Evolutionary conservation across 2,329 filamentous ascomycete genomes (phyloP), one percentile per base, ranked within the genome.

Genomic region (Bertia moriformis): DNA sequence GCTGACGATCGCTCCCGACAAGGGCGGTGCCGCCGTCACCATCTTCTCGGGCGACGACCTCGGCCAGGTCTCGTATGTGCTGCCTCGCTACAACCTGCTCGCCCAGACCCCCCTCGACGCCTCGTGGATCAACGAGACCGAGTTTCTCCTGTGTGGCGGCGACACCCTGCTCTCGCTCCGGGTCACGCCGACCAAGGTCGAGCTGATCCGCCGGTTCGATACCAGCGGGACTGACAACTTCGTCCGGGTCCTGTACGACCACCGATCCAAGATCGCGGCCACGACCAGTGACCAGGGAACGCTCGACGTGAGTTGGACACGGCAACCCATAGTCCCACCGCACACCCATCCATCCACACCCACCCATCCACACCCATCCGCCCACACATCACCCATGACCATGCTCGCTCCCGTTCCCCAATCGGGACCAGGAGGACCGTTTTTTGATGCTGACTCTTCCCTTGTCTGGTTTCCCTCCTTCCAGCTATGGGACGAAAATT

Each of bases 111-210:
- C 66, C 2, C 56, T 78, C 3, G 75, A 80, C 49, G 73, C 66
- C 3, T 59, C 67, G 2, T 80, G 75, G 75, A 74, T 63, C 14
- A 69, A 61, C 46, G 67, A 75, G 39, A 58, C 59, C 10, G 68
- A 76, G 18, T 77, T 80, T 42, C 46, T 78, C 37, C 47, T 79
- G 10, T 71, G 71, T 40, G 73, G 74, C 10, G 73, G 72, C 4
- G 66, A 73, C 32, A 44, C 70, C 4, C 56, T 80, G 17, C 47
- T 66, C 14, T 59, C 60, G 13, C 60, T 78, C 22, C 59, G 53
- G 10, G 69, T 63, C 48, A 56, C 59, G 1, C 65, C 68, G 2
- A 55, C 58, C 4, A 54, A 56, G 2, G 71, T 79, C 37, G 50
- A 56, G 1, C 58, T 59, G 18, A 51, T 58, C 4, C 63, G 59